A percentile compares a stretch with the other conserved stretches of the same genome.
Conservation (phyloP, 2,329 filamentous ascomycete species). For the Cryphonectria parasitica region DNA sequence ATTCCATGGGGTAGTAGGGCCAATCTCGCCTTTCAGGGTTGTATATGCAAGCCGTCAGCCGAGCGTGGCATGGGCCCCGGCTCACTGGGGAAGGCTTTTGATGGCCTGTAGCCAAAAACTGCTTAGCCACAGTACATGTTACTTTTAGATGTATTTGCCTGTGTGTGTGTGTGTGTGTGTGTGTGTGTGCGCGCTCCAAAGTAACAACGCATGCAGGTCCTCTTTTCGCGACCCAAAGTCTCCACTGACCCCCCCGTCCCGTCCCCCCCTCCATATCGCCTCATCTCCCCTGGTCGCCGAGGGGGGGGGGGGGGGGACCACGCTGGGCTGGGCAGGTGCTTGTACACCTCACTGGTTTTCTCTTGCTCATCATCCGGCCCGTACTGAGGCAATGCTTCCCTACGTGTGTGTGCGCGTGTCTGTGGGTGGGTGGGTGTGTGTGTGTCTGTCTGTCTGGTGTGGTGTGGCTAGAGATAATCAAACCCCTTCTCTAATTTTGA, state of each 20-base stretch:
- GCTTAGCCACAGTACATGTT: neutral
- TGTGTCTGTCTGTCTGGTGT: neutral
- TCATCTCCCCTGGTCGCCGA: conserved; percentile 2
- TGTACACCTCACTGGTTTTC: neutral
- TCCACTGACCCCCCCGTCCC: neutral
- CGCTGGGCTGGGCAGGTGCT: conserved; percentile 12
- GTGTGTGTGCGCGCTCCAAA: neutral
- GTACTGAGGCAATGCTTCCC: conserved; percentile 1
- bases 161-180: neutral
- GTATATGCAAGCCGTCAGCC: conserved; percentile 1
- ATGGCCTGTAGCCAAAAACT: neutral
- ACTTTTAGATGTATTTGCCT: neutral
- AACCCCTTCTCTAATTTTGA: conserved; percentile 2
- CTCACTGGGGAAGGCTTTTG: neutral
- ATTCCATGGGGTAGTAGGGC: neutral
- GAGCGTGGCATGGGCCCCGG: neutral
- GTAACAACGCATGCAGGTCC: neutral
- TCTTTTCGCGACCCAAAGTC: neutral
- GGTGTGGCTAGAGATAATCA: neutral
- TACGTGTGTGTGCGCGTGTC: neutral
- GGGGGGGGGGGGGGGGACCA: too few relatives aligned
- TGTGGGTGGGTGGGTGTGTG: too few relatives aligned
- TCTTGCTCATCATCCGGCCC: conserved; percentile 1
- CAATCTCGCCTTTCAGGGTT: conserved; percentile 4
- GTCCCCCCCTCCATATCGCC: neutral